Evolutionary conservation across 352 stramenopile genomes (phyloP).

Genomic region (Plasmopara halstedii): DNA sequence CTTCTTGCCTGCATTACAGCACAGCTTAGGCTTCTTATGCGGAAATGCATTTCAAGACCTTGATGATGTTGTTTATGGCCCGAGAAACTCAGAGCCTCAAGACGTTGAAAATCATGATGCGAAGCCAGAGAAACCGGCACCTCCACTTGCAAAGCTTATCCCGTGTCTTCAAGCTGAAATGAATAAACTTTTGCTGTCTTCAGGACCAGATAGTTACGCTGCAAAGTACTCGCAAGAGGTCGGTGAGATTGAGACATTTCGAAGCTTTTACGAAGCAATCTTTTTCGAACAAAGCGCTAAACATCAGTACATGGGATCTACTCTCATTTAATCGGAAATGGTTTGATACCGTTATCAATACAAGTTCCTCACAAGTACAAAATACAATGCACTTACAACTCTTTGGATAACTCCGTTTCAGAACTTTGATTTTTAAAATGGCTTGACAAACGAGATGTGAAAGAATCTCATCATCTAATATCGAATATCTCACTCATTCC

Average conservation of each 20-base stretch:
- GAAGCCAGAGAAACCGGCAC: slow-evolving; percentile 35
- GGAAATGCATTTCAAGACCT: slow-evolving; percentile 78
- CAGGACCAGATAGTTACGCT: slow-evolving; percentile 46
- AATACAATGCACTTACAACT: not conserved
- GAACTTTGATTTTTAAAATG: too few species aligned
- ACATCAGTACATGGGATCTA: slow-evolving; percentile 23
- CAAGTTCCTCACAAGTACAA: not conserved
- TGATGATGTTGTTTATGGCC: slow-evolving; percentile 64
- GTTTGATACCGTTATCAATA: too few species aligned
- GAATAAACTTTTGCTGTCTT: slow-evolving; percentile 53
- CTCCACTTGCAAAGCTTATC: slow-evolving; percentile 72
- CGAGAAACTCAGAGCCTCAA: slow-evolving; percentile 7
- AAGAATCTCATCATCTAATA: not conserved
- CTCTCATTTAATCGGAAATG: slow-evolving; percentile 35
- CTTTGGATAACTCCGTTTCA: too few species aligned
- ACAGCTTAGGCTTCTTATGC: slow-evolving; percentile 66
- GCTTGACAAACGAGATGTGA: not conserved
- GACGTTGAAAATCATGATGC: slow-evolving; percentile 19
- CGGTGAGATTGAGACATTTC: slow-evolving; percentile 71
- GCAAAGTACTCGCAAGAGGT: slow-evolving; percentile 73
- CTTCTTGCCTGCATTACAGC: slow-evolving; percentile 60
- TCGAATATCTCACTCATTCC: not conserved
- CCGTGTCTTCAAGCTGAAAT: slow-evolving; percentile 65
- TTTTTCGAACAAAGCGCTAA: slow-evolving; percentile 62
- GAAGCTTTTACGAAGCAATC: slow-evolving; percentile 78